Evolutionary conservation across 2,329 filamentous ascomycete genomes (phyloP), one percentile per base, ranked within the genome.

Genomic region (Fusarium secorum): DNA sequence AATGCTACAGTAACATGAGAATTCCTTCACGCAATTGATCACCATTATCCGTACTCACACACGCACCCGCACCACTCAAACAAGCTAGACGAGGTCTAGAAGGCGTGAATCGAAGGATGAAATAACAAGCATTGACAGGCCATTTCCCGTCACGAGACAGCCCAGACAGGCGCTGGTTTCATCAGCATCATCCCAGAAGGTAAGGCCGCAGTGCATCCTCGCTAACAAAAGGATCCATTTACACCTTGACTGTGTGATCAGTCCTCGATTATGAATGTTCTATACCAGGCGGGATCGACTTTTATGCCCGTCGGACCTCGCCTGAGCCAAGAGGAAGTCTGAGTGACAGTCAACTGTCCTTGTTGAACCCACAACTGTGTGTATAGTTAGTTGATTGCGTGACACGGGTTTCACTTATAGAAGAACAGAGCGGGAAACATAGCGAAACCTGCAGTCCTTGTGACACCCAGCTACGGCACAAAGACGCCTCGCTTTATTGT

Each of bases 121-220:
- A 10, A 11, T 32, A 36, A 42, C 41, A 35, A 56, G 44, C 20
- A 49, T 44, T 30, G 35, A 38, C 55, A 41, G 18, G 42, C 20
- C 30, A 42, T 36, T 45, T 36, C 18, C 51, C 48, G 39, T 39
- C 66, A 61, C 45, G 26, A 58, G 56, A 26, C 42, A 69, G 54
- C 55, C 55, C 35, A 41, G 66, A 48, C 49, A 20, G 52, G 56
- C 11, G 18, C 41, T 49, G 59, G 24, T 28, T 39, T 32, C 28
- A 44, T 24, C 26, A 59, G 35, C 33, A 46, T 45, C 30, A 64
- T 49, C 69, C 53, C 22, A 13, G 41, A 30, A 51, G 44, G 33
- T 72, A 71, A 71, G 64, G 69, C 60, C 53, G 60, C 61, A 72
- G 69, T 48, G 48, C 53, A 66, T 71, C 28, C 22, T 39, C 60